Conservation (phyloP, 2,329 filamentous ascomycete genomes). For the Exophiala dermatitidis region DNA sequence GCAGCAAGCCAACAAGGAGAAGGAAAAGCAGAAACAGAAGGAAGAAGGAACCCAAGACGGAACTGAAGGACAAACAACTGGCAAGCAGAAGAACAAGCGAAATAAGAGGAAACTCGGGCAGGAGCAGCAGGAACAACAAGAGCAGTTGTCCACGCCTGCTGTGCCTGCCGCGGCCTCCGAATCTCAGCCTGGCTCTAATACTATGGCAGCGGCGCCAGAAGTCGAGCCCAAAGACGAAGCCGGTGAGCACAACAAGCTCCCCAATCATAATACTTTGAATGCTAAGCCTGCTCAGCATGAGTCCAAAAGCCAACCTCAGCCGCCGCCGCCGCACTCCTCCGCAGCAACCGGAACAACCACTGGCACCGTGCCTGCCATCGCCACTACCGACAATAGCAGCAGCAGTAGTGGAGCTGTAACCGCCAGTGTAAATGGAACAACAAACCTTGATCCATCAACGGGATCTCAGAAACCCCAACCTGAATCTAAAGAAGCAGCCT, state of each 20-base stretch:
- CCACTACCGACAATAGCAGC: too few species aligned
- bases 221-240: neutral
- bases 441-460: too few species aligned
- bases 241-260: conserved; percentile 6
- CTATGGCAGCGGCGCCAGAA: too few species aligned
- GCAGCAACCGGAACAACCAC: neutral
- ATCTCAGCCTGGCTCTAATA: too few species aligned
- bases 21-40: neutral
- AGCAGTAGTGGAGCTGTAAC: too few species aligned
- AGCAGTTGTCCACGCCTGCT: neutral
- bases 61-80: neutral
- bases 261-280: neutral
- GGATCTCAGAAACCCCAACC: too few species aligned
- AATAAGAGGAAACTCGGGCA: conserved; percentile 1
- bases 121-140: neutral
- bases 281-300: conserved; percentile 13
- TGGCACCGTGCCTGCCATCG: too few species aligned
- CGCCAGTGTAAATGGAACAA: too few species aligned
- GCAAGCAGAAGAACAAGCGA: conserved; percentile 23
- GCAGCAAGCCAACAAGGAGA: conserved; percentile 5
- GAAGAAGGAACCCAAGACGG: neutral
- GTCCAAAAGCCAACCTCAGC: neutral
- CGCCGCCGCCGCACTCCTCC: neutral
- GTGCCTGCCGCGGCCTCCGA: neutral
- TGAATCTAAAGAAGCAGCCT: too few species aligned